These are phyloP conservation scores for Tilletia setariae DNA, from an alignment of 1,284 basidiomycete species.

Conservation along the genomic window DNA sequence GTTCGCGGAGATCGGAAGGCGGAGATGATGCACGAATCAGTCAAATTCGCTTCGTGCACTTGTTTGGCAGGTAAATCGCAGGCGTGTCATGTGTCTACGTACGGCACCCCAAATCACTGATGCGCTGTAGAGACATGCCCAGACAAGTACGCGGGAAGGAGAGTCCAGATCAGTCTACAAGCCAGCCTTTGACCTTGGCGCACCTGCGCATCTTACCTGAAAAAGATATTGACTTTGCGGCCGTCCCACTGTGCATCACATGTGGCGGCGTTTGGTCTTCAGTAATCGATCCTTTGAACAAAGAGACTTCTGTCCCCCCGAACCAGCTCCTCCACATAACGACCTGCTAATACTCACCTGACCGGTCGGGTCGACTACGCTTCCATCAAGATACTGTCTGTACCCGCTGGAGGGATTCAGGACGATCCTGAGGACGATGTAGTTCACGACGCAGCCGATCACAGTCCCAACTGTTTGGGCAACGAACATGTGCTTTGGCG, in stretches of 20 bases:
- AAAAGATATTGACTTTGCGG: conserved; percentile 3
- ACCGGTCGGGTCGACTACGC: not conserved
- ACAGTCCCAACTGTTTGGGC: conserved; percentile 59
- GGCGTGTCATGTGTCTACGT: not conserved
- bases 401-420: conserved; percentile 27
- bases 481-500: conserved; percentile 58
- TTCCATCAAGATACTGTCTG: not conserved
- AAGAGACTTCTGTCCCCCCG: not conserved
- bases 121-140: not conserved
- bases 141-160: not conserved
- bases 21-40: too few relatives aligned
- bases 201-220: not conserved
- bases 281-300: not conserved
- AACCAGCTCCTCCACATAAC: too few relatives aligned
- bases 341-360: not conserved
- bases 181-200: not conserved
- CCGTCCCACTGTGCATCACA: not conserved
- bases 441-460: conserved; percentile 57
- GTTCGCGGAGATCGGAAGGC: too few relatives aligned
- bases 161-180: not conserved
- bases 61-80: not conserved
- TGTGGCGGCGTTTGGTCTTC: not conserved
- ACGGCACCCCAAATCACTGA: not conserved
- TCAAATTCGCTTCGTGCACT: too few relatives aligned
- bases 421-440: conserved; percentile 56